phyloP scores from a whole-genome alignment of 805 yeast genomes.

The Candida odintsovae region DNA sequence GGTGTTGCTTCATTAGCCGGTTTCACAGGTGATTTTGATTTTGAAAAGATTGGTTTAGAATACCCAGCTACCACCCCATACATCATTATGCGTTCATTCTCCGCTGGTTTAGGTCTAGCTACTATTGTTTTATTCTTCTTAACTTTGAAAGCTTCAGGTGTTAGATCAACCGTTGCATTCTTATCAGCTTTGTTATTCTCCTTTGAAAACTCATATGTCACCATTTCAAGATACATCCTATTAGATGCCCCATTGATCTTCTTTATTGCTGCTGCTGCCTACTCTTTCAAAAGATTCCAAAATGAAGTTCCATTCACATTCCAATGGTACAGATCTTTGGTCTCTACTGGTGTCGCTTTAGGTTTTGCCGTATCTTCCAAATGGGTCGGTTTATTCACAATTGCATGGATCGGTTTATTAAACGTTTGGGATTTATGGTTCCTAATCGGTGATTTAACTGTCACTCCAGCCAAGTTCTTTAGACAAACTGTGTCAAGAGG shows the following conservation, averaged over 20 bases:
- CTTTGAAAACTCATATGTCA: constrained; percentile 61
- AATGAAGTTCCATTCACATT: constrained; percentile 53
- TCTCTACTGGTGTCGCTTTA: constrained; percentile 61
- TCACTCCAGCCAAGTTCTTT: constrained; percentile 37
- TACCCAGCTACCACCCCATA: constrained; percentile 59
- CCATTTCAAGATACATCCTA: constrained; percentile 70
- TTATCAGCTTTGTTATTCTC: constrained; percentile 50
- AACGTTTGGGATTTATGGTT: constrained; percentile 66
- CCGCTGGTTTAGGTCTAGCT: constrained; percentile 63
- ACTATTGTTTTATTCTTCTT: constrained; percentile 61
- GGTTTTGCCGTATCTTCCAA: constrained; percentile 72
- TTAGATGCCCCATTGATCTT: constrained; percentile 73
- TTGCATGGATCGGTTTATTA: constrained; percentile 68
- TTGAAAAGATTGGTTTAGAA: constrained; percentile 57
- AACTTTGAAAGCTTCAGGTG: constrained; percentile 68
- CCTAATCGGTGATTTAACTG: constrained; percentile 61
- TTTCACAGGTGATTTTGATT: constrained; percentile 63
- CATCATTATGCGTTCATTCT: constrained; percentile 60
- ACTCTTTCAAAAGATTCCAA: constrained; percentile 62
- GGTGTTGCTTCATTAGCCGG: constrained; percentile 65
- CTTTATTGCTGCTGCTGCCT: constrained; percentile 68
- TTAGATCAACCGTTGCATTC: constrained; percentile 56
- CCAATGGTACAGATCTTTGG: constrained; percentile 52
- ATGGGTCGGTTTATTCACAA: constrained; percentile 81
- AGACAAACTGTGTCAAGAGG: constrained; percentile 49